Base-by-base conservation (phyloP, 495 filamentous ascomycete genomes). In the Lophiotrema nucula region DNA sequence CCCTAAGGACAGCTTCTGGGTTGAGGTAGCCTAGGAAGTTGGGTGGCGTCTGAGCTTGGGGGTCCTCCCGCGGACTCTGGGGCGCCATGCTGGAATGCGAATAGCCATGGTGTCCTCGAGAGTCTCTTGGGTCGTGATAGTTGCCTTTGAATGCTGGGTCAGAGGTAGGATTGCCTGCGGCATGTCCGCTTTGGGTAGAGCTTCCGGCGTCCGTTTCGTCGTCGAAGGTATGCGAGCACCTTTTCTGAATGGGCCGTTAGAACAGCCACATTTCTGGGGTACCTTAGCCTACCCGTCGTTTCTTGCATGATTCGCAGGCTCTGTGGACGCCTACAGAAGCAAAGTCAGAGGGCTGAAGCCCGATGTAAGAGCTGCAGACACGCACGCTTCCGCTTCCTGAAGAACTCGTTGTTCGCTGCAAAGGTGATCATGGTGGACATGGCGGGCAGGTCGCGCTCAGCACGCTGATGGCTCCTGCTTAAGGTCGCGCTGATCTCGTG, bases 361-460 rank as follows among this genome's bases (percentile, higher is more conserved):
- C 15, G 18, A 22, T 26, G n/a, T 28, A 24, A 25, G 22, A 15
- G 28, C 2, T 11, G 38, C n/a, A 16, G 5, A 15, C 39, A 45
- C 60, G 44, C 43, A 60, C 61, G 58, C 44, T 69, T 69, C 6
- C 67, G 60, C 56, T 69, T 69, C 45, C 64, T 23, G 41, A 69
- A 69, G 43, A 67, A 64, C 35, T 69, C 67, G 51, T 65, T 67
- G 50, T 69, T 66, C 3, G 67, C 67, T 1, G 67, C 67, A 43
- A 69, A 69, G 8, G 67, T 69, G 38, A 69, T 69, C 64, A 69
- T 69, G 18, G 64, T 67, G 15, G 67, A 67, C 67, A 69, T 65
- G 52, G 28, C 43, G 31, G 42, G 38, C 11, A 47, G 12, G 10
- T 13, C 0, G 10, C 28, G 39, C 18, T n/a, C 50, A 33, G 42